Base-by-base conservation (phyloP, 23 red algal genomes). In the Porphyridium purpureum region DNA sequence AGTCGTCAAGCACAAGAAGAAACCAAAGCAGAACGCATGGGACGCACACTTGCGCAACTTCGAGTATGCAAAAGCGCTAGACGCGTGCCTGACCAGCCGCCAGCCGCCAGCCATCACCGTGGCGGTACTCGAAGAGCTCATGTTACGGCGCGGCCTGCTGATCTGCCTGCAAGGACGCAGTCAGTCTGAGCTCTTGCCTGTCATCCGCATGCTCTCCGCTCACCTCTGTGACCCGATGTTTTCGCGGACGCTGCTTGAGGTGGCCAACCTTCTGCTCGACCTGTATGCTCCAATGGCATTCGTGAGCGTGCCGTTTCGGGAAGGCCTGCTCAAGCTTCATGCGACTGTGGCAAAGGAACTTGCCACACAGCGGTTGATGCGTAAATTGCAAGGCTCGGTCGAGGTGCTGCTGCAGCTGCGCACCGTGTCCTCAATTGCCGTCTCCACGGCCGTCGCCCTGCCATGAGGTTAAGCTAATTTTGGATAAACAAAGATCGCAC, bases 61-160 rank as follows among this genome's bases (percentile, higher is more conserved):
- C 17, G 17, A 11, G 38, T 44, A 44, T 17, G 38, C 11, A 11
- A 17, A 11, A 17, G 38, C 38, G 38, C 17, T 44, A 17, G 38
- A 44, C 17, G 38, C 11, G 38, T 11, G 11, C 11, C 17, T 44
- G 38, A 44, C 38, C 11, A 44, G 11, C 11, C 11, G 17, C 11
- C 38, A 17, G 17, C 11, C 17, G 11, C n/a, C n/a, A n/a, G 38
- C 11, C 17, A 17, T 44, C 38, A 44, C 38, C 8, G 69, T 82
- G n/a, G 53, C 52, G 22, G 70, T 94, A 21, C 53, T 98, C 4
- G 80, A 81, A 41, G 80, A 98, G 42, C 62, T 98, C 6, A 69
- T 69, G 14, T 57, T 54, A 2, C 62, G 80, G 9, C 64, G 59
- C 28, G 54, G 66, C 30, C 52, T 98, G 51, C 49, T 42, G 24